Evolutionary conservation across 805 yeast species (phyloP).

Genomic region (Naumovozyma dairenensis): DNA sequence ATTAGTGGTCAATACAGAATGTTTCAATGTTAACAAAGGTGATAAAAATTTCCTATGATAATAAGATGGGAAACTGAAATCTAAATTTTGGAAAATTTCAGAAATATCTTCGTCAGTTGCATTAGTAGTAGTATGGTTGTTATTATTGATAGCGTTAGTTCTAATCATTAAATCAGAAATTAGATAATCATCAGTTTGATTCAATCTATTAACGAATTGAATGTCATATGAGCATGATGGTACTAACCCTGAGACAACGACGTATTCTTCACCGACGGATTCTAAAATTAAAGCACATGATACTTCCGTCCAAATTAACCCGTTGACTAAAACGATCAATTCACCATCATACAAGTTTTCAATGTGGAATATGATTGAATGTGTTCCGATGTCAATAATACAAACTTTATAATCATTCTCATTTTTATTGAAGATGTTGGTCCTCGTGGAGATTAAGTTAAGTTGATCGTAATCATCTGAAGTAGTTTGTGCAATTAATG

Average conservation of each 20-base stretch:
- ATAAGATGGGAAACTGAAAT: conserved; percentile 27
- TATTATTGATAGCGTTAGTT: conserved; percentile 20
- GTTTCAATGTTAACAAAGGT: conserved; percentile 56
- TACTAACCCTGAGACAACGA: conserved; percentile 55
- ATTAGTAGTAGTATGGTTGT: conserved; percentile 4
- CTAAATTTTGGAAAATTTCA: conserved; percentile 18
- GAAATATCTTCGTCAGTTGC: conserved; percentile 5
- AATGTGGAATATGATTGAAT: conserved; percentile 42
- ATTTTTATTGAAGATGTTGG: conserved; percentile 24
- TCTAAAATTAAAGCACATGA: conserved; percentile 35
- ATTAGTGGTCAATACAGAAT: conserved; percentile 55
- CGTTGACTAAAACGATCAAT: conserved; percentile 45
- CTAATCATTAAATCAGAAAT: conserved; percentile 33
- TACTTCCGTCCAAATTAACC: conserved; percentile 60
- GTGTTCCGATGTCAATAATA: conserved; percentile 43
- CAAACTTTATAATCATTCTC: conserved; percentile 30
- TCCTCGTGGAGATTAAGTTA: conserved; percentile 19
- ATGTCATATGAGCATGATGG: conserved; percentile 58
- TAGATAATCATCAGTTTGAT: conserved; percentile 27
- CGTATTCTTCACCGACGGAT: conserved; percentile 37
- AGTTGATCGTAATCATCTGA: conserved; percentile 25
- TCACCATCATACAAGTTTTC: conserved; percentile 36
- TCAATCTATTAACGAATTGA: conserved; percentile 32
- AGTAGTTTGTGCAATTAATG: conserved; percentile 26
- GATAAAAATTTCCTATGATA: conserved; percentile 36